Conservation (phyloP, 345 rosid genomes). For the Erodium maritimum region DNA sequence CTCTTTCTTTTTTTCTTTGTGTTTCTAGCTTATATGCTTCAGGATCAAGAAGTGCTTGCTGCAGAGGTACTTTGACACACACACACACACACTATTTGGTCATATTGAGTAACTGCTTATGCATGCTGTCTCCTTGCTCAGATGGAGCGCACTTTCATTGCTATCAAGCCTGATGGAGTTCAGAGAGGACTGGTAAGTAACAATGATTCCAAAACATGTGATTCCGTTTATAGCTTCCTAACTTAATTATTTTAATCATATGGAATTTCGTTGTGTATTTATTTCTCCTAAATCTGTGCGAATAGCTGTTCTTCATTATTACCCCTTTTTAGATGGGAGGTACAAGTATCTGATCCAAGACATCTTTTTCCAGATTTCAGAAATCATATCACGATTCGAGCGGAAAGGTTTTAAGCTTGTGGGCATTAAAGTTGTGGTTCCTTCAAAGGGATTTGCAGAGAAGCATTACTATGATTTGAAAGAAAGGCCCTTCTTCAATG, state of each 20-base stretch:
- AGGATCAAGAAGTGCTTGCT: slow-evolving; percentile 84
- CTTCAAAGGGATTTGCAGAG: slow-evolving; percentile 80
- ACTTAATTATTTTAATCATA: too few relatives aligned
- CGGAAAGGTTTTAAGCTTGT: slow-evolving; percentile 98
- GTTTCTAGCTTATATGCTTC: slow-evolving; percentile 59
- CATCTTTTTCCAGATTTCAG: slow-evolving; percentile 47
- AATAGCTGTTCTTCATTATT: background rate
- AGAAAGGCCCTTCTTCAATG: slow-evolving; percentile 90
- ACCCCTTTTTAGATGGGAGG: background rate
- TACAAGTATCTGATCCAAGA: too few relatives aligned
- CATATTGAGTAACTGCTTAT: too few relatives aligned
- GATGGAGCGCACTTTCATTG: slow-evolving; percentile 93
- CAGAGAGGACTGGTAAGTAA: slow-evolving; percentile 84
- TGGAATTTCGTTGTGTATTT: too few relatives aligned
- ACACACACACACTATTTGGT: too few relatives aligned
- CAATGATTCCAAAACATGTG: background rate
- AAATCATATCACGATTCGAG: slow-evolving; percentile 82
- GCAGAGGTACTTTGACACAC: slow-evolving; percentile 95
- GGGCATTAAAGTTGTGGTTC: slow-evolving; percentile 63
- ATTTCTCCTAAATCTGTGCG: too few relatives aligned
- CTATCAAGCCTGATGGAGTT: slow-evolving; percentile 98
- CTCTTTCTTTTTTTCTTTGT: background rate
- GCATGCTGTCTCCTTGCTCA: slow-evolving; percentile 9
- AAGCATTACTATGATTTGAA: slow-evolving; percentile 85
- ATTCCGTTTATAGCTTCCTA: too few relatives aligned